phyloP scores from a whole-genome alignment of 768 basidiomycete genomes.

The Suillus sp. region DNA sequence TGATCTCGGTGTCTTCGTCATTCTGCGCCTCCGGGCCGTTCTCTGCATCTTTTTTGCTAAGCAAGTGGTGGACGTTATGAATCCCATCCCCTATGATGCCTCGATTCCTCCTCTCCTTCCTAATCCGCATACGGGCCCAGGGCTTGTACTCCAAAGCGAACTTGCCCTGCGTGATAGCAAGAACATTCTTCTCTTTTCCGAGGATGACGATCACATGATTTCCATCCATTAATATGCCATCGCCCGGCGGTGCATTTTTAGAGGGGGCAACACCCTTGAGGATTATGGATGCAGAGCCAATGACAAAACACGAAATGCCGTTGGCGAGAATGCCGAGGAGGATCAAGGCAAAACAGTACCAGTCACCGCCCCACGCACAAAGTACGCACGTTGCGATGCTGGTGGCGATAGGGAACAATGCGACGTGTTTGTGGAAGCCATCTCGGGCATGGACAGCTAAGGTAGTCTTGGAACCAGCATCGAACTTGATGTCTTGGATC shows the following conservation, averaged over 20 bases:
- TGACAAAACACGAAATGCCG: constrained; percentile 28
- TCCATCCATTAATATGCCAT: constrained; percentile 18
- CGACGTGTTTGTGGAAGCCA: constrained; percentile 11
- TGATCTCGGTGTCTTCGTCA: constrained; percentile 11
- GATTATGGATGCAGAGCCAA: constrained; percentile 24
- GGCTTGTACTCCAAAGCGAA: constrained; percentile 23
- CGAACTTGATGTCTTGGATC: constrained; percentile 11
- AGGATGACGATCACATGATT: constrained; percentile 18
- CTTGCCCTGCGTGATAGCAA: constrained; percentile 21
- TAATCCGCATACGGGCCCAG: constrained; percentile 18
- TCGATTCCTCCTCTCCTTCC: neutral
- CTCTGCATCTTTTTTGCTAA: neutral
- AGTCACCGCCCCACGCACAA: constrained; percentile 30
- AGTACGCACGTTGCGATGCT: constrained; percentile 26
- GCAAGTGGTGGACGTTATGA: neutral
- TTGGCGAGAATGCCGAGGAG: constrained; percentile 33
- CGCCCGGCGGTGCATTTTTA: constrained; percentile 16
- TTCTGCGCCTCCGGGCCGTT: constrained; percentile 8
- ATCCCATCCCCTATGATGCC: neutral
- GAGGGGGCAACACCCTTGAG: constrained; percentile 15
- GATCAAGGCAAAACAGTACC: constrained; percentile 34
- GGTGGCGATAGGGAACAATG: constrained; percentile 28
- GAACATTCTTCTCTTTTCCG: constrained; percentile 21
- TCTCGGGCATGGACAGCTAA: constrained; percentile 7
- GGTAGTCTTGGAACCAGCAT: constrained; percentile 10